Evolutionary conservation across 2,329 filamentous ascomycete genomes (phyloP).

Genomic region (Aureobasidium pullulans): DNA sequence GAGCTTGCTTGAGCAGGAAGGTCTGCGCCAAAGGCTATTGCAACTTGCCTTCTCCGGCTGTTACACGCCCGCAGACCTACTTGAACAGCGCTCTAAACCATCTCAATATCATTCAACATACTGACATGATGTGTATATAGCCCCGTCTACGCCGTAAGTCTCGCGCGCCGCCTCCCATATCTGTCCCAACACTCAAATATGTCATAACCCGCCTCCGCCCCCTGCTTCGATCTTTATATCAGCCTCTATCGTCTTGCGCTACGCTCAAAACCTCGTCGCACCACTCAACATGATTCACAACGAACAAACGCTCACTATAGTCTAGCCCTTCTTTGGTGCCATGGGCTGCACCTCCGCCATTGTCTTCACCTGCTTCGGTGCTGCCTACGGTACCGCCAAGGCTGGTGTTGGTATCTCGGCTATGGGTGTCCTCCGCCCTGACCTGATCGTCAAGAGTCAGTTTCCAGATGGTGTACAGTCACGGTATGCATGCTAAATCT

Average conservation of each 20-base stretch:
- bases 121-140: conserved; percentile 50
- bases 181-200: background rate
- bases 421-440: conserved; percentile 96
- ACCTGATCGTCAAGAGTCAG: conserved; percentile 99
- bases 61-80: conserved; percentile 14
- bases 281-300: background rate
- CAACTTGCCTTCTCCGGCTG: conserved; percentile 13
- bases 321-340: conserved; percentile 85
- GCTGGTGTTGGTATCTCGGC: conserved; percentile 97
- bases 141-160: conserved; percentile 98
- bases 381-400: conserved; percentile 98
- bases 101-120: conserved; percentile 15
- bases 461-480: conserved; percentile 17
- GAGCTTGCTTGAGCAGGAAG: conserved; percentile 7
- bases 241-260: background rate
- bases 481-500: conserved; percentile 14
- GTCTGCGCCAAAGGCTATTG: conserved; percentile 12
- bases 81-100: conserved; percentile 3
- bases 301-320: conserved; percentile 21
- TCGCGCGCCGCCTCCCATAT: conserved; percentile 13
- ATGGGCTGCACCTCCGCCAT: conserved; percentile 95
- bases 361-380: conserved; percentile 93
- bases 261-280: background rate
- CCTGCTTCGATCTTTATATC: background rate
- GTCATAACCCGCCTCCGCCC: conserved; percentile 4